A percentile compares a stretch with the other conserved stretches of the same genome.
phyloP scores from a whole-genome alignment of 2,329 filamentous ascomycete genomes.

The Dactylellina haptotyla region DNA sequence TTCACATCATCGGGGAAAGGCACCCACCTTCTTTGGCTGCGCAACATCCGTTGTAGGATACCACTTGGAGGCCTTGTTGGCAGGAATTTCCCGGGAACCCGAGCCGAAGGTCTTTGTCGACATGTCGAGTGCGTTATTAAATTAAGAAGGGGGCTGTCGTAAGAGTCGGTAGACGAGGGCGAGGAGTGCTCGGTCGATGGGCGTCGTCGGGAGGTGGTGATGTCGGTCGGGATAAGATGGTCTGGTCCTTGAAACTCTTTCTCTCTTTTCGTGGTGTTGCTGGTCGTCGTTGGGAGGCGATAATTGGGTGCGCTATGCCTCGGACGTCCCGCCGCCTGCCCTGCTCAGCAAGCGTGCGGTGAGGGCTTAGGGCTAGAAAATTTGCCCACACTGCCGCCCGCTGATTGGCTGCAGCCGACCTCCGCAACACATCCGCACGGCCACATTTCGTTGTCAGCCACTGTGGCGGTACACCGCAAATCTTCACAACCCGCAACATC shows the following conservation, averaged over 20 bases:
- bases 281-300: constrained; percentile 44
- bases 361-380: constrained; percentile 55
- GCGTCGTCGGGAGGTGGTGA: constrained; percentile 14
- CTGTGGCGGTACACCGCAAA: constrained; percentile 6
- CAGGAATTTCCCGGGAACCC: constrained; percentile 88
- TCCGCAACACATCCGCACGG: constrained; percentile 15
- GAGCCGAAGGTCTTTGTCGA: constrained; percentile 91
- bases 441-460: neutral
- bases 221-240: constrained; percentile 43
- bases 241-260: constrained; percentile 19
- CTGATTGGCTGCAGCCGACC: constrained; percentile 29
- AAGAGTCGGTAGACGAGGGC: constrained; percentile 13
- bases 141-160: constrained; percentile 29
- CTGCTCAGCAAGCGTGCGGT: constrained; percentile 21
- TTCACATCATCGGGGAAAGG: constrained; percentile 15
- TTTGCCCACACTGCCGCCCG: constrained; percentile 26
- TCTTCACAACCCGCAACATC: neutral
- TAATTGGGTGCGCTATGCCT: constrained; percentile 50
- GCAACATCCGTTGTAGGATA: constrained; percentile 94
- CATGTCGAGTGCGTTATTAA: constrained; percentile 64
- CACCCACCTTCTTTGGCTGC: constrained; percentile 89
- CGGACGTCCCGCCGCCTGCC: constrained; percentile 14
- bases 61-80: constrained; percentile 97
- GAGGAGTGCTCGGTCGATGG: constrained; percentile 33
- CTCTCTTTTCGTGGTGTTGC: constrained; percentile 42